Evolutionary conservation across 75 land plant genomes (phyloP).

Genomic region (Pinus albicaulis): DNA sequence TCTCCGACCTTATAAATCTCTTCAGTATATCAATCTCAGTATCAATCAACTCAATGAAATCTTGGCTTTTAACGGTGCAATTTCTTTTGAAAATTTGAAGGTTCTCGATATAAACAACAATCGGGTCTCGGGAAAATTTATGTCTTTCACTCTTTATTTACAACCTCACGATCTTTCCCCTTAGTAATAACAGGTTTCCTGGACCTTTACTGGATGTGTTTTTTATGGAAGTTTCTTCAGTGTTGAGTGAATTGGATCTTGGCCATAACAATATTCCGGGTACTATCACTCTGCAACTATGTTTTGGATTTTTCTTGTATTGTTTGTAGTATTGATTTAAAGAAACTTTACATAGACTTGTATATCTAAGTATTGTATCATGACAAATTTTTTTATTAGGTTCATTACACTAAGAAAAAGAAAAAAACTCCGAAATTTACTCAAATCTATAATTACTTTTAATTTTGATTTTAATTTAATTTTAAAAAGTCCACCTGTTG

Average conservation of each 20-base stretch:
- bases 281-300: conserved; percentile 4
- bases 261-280: conserved; percentile 54
- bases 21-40: conserved; percentile 54
- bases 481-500: too few relatives aligned
- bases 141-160: conserved; percentile 41
- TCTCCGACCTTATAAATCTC: conserved; percentile 45
- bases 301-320: conserved; percentile 1
- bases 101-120: conserved; percentile 79
- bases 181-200: conserved; percentile 49
- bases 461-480: too few relatives aligned
- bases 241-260: conserved; percentile 55
- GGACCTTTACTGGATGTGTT: conserved; percentile 63
- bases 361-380: not conserved
- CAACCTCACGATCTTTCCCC: conserved; percentile 44
- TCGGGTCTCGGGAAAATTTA: conserved; percentile 51
- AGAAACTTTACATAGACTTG: not conserved
- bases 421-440: too few relatives aligned
- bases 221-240: conserved; percentile 39
- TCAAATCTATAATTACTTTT: too few relatives aligned
- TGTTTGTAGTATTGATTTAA: not conserved
- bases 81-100: conserved; percentile 46
- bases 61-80: conserved; percentile 31
- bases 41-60: conserved; percentile 55
- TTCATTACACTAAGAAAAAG: too few relatives aligned
- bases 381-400: not conserved